Percentiles rank a stretch among this genome's conserved stretches.
These are phyloP conservation scores for Mytilinidion resinicola DNA, from an alignment of 495 filamentous ascomycete genomes.

Conservation along the genomic window DNA sequence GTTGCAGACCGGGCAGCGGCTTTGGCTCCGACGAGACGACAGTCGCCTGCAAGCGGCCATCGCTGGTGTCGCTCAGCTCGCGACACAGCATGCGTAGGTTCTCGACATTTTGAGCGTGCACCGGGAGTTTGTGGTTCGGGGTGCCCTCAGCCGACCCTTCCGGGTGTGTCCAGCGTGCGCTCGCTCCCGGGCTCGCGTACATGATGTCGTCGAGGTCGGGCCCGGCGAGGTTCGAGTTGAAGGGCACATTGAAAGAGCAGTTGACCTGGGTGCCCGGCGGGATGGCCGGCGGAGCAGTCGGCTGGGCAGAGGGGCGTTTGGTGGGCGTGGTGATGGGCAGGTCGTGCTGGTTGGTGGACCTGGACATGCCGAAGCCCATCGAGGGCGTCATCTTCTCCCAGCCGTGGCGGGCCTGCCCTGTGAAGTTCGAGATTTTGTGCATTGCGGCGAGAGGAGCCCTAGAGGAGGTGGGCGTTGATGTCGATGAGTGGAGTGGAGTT, in stretches of 20 bases:
- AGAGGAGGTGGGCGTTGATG: constrained; percentile 18
- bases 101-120: constrained; percentile 78
- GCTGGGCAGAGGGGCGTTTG: constrained; percentile 63
- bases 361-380: constrained; percentile 34
- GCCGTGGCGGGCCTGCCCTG: constrained; percentile 76
- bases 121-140: constrained; percentile 76
- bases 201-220: constrained; percentile 88
- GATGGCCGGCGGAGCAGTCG: constrained; percentile 35
- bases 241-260: constrained; percentile 90
- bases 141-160: constrained; percentile 76
- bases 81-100: constrained; percentile 69
- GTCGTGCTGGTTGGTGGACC: constrained; percentile 49
- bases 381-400: constrained; percentile 85
- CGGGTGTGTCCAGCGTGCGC: constrained; percentile 86
- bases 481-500: constrained; percentile 4
- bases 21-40: constrained; percentile 80
- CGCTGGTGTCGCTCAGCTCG: constrained; percentile 65
- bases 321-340: constrained; percentile 59
- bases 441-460: constrained; percentile 42
- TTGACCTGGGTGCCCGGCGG: constrained; percentile 43
- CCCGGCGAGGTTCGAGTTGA: constrained; percentile 81
- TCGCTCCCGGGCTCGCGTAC: constrained; percentile 74
- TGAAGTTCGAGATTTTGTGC: constrained; percentile 91
- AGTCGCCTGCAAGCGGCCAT: constrained; percentile 66
- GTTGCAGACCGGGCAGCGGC: constrained; percentile 57